These are phyloP conservation scores for Haematococcus lacustris DNA, from an alignment of 139 green algal species.

Conservation along the genomic window DNA sequence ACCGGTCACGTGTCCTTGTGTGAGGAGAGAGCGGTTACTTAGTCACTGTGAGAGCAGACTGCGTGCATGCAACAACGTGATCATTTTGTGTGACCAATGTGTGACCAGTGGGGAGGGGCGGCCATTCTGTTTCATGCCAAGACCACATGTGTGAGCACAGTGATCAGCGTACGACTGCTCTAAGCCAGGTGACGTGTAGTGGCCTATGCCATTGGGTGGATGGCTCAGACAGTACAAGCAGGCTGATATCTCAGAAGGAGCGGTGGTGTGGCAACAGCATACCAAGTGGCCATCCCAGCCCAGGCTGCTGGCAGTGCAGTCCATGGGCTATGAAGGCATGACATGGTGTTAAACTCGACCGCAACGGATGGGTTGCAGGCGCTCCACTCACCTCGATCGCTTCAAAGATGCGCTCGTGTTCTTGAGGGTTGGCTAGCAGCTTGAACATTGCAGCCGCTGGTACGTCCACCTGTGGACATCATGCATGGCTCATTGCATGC, in stretches of 20 bases:
- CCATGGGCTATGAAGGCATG: background rate
- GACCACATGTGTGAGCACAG: background rate
- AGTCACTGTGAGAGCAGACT: background rate
- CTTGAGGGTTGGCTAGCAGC: constrained; percentile 27
- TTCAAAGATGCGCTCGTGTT: constrained; percentile 29
- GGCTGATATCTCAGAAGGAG: background rate
- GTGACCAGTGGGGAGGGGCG: background rate
- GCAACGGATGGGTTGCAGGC: background rate
- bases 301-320: background rate
- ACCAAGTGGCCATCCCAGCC: background rate
- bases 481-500: no score
- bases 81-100: background rate
- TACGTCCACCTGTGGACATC: constrained; percentile 16
- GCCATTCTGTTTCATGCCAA: background rate
- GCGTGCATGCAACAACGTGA: background rate
- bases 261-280: background rate
- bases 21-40: background rate
- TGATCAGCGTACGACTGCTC: background rate
- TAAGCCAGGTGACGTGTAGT: no score
- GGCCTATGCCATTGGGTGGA: no score
- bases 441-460: constrained; percentile 24
- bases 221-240: background rate
- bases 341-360: background rate
- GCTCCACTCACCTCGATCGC: constrained; percentile 28
- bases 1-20: background rate